These are phyloP conservation scores for Heterobasidion parviporum DNA, from an alignment of 1,284 basidiomycete species.

Conservation along the genomic window DNA sequence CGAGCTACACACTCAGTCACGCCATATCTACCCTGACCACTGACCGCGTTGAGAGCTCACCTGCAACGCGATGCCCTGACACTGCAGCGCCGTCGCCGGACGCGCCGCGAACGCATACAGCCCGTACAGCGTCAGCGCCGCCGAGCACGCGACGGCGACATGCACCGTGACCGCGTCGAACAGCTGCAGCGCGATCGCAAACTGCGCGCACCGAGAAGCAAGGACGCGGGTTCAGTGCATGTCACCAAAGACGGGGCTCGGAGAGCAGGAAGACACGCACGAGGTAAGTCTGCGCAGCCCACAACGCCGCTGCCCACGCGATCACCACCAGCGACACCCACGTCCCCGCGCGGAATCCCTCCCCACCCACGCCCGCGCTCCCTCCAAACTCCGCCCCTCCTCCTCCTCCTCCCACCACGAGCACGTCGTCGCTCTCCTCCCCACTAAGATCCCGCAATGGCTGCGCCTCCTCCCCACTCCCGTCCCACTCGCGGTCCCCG, in stretches of 20 bases:
- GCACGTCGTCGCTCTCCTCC: neutral
- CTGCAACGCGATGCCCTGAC: constrained; percentile 6
- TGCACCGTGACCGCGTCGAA: constrained; percentile 7
- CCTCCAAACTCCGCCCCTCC: neutral
- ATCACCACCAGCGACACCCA: neutral
- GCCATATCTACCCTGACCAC: neutral
- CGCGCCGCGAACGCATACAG: constrained; percentile 6
- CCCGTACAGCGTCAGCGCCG: constrained; percentile 3
- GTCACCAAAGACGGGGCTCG: too few relatives aligned
- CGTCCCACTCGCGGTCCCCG: neutral
- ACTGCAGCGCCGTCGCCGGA: neutral
- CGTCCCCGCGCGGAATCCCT: neutral
- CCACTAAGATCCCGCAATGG: constrained; percentile 3
- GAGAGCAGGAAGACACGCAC: neutral
- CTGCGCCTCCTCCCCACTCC: constrained; percentile 2
- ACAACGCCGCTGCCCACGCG: constrained; percentile 1
- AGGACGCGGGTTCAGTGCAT: too few relatives aligned
- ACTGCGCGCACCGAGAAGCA: too few relatives aligned
- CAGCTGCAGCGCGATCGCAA: neutral
- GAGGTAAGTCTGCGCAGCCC: constrained; percentile 5
- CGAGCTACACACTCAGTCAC: constrained; percentile 1
- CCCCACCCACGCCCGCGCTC: too few relatives aligned
- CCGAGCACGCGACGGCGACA: constrained; percentile 1
- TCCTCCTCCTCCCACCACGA: neutral
- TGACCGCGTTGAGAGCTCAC: constrained; percentile 1